Conservation (phyloP, 1,284 basidiomycete genomes). For the Pseudomicrostroma phylloplanum region DNA sequence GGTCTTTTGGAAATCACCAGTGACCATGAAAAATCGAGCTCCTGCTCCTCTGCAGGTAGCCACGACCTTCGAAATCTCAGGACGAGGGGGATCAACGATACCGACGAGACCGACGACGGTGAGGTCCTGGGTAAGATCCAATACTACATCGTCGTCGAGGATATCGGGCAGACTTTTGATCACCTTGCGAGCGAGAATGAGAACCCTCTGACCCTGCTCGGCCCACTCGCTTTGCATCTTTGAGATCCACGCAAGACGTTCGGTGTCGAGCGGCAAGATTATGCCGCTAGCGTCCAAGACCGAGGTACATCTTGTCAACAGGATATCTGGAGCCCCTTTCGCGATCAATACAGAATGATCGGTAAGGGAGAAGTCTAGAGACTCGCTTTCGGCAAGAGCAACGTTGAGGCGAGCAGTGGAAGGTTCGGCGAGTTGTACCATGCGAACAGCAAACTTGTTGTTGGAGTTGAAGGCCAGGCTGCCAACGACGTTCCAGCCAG, state of each 20-base stretch:
- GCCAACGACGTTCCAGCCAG: slow-evolving; percentile 52
- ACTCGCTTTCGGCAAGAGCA: slow-evolving; percentile 31
- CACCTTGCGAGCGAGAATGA: slow-evolving; percentile 54
- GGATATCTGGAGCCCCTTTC: slow-evolving; percentile 45
- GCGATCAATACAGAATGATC: slow-evolving; percentile 22
- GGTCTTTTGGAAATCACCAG: slow-evolving; percentile 59
- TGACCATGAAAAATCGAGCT: slow-evolving; percentile 65
- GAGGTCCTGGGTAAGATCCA: slow-evolving; percentile 52
- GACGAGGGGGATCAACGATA: slow-evolving; percentile 62
- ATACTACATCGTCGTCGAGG: slow-evolving; percentile 50
- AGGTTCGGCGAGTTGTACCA: slow-evolving; percentile 24
- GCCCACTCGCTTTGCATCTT: slow-evolving; percentile 54
- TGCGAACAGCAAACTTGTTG: slow-evolving; percentile 64
- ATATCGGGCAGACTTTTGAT: slow-evolving; percentile 42
- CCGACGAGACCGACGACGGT: slow-evolving; percentile 62
- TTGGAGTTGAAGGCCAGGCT: slow-evolving; percentile 60
- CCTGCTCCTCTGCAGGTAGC: slow-evolving; percentile 60
- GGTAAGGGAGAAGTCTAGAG: slow-evolving; percentile 38
- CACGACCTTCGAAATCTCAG: slow-evolving; percentile 59
- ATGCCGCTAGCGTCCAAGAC: slow-evolving; percentile 49
- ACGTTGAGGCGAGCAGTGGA: background rate
- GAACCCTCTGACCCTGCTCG: slow-evolving; percentile 61
- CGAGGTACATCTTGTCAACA: slow-evolving; percentile 51
- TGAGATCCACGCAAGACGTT: slow-evolving; percentile 10
- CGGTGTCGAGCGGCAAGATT: slow-evolving; percentile 34